A percentile compares a stretch with the other conserved stretches of the same genome.
Conservation (phyloP, 2,329 filamentous ascomycete species). For the Claviceps spartinae region DNA sequence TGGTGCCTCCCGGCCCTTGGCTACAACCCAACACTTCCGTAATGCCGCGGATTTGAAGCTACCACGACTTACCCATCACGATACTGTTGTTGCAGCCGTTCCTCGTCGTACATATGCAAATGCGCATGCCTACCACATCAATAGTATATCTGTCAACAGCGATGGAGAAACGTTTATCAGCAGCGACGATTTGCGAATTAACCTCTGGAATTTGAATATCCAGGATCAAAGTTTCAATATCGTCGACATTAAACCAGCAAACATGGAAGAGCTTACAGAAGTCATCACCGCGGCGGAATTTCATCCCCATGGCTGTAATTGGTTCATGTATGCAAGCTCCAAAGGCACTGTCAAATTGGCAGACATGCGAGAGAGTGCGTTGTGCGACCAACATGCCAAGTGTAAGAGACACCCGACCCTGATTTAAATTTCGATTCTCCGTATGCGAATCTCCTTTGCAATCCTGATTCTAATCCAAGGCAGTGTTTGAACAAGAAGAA, state of each 20-base stretch:
- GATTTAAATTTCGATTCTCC: no score
- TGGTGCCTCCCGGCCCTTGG: slow-evolving; percentile 57
- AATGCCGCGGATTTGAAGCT: slow-evolving; percentile 76
- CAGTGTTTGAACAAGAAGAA: slow-evolving; percentile 98
- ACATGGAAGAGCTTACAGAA: slow-evolving; percentile 98
- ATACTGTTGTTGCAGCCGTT: slow-evolving; percentile 93
- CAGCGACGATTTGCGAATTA: slow-evolving; percentile 94
- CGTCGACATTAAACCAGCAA: slow-evolving; percentile 97
- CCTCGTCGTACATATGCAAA: slow-evolving; percentile 95
- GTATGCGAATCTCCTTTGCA: no score
- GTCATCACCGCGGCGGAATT: slow-evolving; percentile 98
- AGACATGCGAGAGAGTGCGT: slow-evolving; percentile 92
- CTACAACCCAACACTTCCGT: slow-evolving; percentile 60
- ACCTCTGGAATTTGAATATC: slow-evolving; percentile 98
- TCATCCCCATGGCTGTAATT: slow-evolving; percentile 93
- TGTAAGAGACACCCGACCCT: slow-evolving; percentile 36
- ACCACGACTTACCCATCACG: slow-evolving; percentile 90
- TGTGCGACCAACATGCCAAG: slow-evolving; percentile 93
- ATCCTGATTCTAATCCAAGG: slow-evolving; percentile 10
- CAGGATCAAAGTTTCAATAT: slow-evolving; percentile 99
- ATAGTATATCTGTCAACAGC: slow-evolving; percentile 99
- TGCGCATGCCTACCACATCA: slow-evolving; percentile 98
- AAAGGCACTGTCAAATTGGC: slow-evolving; percentile 98
- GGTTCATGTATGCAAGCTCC: slow-evolving; percentile 99
- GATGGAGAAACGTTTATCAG: slow-evolving; percentile 99